Evolutionary conservation across 208 protist species (phyloP), one percentile per base, ranked within the genome.

Genomic region (Phytomonas sp.): DNA sequence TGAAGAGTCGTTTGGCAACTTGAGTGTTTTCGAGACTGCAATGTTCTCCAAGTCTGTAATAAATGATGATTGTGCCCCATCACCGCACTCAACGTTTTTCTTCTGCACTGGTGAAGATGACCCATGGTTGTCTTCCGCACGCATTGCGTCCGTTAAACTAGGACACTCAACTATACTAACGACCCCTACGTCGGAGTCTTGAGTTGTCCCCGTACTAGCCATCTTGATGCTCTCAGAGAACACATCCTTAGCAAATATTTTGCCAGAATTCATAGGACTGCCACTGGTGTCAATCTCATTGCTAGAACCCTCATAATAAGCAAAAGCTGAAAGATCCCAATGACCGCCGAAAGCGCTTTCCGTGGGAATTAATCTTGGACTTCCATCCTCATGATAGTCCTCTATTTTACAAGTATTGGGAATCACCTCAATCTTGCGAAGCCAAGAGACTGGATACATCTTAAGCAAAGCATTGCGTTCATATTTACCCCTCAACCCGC

Each of bases 391-490:
- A 33, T 67, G 62, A n/a, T 56, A 43, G 28, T 34, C 34, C 28
- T 5, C 8, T 31, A 30, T 28, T 9, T 51, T 51, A 32, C 60
- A 51, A 31, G 20, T 40, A 9, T 34, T 32, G 30, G 59, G 53
- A 23, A 65, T 32, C 17, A 73, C 69, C 9, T 63, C 69, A 36
- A 73, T 66, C 29, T 56, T 36, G n/a, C 53, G 59, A 46, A 73
- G 69, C 69, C 30, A 60, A 31, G 46, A 51, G 31, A 73, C 34
- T 4, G 69, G 69, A 56, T 67, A 73, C 59, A 36, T 62, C 61
- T 73, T 73, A 0, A 73, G 31, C 28, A 73, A 63, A 7, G 60
- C 62, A 51, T 73, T 67, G 28, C 69, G 69, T 28, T 43, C 28
- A 62, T 72, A 72, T 59, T 72, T 72, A 5, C 65, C 40, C 20